Evolutionary conservation across 768 basidiomycete species (phyloP).

Genomic region (Rossbeevera mucosa): DNA sequence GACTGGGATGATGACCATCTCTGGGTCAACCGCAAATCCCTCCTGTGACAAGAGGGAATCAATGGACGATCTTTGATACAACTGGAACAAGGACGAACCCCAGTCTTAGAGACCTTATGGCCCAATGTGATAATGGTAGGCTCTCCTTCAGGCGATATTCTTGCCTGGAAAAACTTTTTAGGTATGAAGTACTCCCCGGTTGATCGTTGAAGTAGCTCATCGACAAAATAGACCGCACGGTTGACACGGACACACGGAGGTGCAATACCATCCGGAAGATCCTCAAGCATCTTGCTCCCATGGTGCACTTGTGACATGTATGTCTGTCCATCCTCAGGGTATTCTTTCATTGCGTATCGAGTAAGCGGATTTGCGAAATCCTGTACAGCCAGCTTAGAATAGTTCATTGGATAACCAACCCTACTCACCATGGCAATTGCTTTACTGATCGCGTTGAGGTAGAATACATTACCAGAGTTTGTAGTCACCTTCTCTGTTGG

Average conservation of each 20-base stretch:
- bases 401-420: neutral
- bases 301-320: conserved; percentile 24
- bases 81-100: neutral
- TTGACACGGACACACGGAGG: conserved; percentile 23
- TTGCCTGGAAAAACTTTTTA: conserved; percentile 10
- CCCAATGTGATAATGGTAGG: conserved; percentile 1
- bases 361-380: conserved; percentile 24
- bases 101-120: conserved; percentile 2
- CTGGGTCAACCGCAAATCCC: conserved; percentile 5
- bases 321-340: conserved; percentile 23
- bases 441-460: conserved; percentile 19
- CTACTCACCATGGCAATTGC: conserved; percentile 18
- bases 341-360: conserved; percentile 22
- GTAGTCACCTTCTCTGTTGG: conserved; percentile 20
- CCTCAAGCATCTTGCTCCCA: conserved; percentile 27
- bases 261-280: conserved; percentile 21
- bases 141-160: neutral
- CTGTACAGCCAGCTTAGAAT: neutral
- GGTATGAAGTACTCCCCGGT: conserved; percentile 13
- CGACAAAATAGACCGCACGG: conserved; percentile 18
- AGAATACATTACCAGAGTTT: conserved; percentile 26
- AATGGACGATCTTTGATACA: too few relatives aligned
- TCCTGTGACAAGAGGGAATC: conserved; percentile 1
- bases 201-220: conserved; percentile 16
- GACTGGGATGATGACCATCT: neutral